These are phyloP conservation scores for Agaricus subrufescens DNA, from an alignment of 768 basidiomycete species.

Conservation along the genomic window DNA sequence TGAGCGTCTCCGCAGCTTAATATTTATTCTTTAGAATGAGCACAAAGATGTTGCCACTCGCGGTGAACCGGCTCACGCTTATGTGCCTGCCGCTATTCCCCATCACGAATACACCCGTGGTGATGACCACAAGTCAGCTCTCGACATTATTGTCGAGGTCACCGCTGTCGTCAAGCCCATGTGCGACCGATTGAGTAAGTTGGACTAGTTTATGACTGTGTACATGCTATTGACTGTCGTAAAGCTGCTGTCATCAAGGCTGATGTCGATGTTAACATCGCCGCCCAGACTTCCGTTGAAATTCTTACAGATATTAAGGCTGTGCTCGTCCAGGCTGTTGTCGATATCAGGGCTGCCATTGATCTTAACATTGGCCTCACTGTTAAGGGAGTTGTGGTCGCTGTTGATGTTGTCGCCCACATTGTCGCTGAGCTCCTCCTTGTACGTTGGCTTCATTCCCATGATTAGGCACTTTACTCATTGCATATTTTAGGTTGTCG, in stretches of 20 bases:
- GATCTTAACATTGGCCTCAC: constrained; percentile 9
- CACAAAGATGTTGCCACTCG: no score
- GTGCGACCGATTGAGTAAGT: constrained; percentile 3
- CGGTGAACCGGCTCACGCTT: background rate
- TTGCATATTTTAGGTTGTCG: background rate
- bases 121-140: background rate
- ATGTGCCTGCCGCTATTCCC: background rate
- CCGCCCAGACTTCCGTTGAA: constrained; percentile 11
- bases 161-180: constrained; percentile 9
- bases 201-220: background rate
- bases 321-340: constrained; percentile 8
- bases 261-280: background rate
- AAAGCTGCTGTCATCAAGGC: background rate
- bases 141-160: constrained; percentile 1
- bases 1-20: no score
- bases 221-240: background rate
- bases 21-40: no score
- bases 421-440: constrained; percentile 8
- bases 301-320: constrained; percentile 13
- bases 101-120: background rate
- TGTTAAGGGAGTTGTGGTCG: constrained; percentile 11
- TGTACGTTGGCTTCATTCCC: constrained; percentile 7
- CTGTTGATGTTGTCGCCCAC: constrained; percentile 9
- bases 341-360: constrained; percentile 10
- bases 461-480: background rate